Conservation (phyloP, 345 rosid species). For the Pelargonium nanum region DNA sequence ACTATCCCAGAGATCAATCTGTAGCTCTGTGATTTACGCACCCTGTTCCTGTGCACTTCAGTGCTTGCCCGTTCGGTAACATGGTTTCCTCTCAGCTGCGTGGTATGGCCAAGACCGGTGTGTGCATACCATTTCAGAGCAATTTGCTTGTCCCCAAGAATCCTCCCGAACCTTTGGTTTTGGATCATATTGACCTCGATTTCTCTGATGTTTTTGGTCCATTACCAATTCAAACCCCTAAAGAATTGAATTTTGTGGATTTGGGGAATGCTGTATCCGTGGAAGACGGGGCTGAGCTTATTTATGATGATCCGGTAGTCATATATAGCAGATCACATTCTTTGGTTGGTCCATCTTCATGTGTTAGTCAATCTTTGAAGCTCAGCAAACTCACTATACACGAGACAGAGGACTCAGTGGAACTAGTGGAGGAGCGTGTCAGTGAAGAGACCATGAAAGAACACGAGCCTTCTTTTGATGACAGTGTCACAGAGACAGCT, state of each 20-base stretch:
- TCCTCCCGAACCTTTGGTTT: slow-evolving; percentile 29
- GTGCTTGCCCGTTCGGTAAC: not conserved
- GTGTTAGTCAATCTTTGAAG: slow-evolving; percentile 47
- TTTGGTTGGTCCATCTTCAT: slow-evolving; percentile 75
- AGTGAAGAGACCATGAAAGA: slow-evolving; percentile 22
- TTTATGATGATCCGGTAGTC: slow-evolving; percentile 60
- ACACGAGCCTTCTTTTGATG: slow-evolving; percentile 24
- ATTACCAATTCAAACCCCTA: slow-evolving; percentile 27
- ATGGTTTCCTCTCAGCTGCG: slow-evolving; percentile 53
- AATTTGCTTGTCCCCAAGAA: slow-evolving; percentile 27
- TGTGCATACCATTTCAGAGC: slow-evolving; percentile 23
- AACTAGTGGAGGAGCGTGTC: slow-evolving; percentile 35
- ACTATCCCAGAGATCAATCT: slow-evolving; percentile 4
- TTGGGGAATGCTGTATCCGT: slow-evolving; percentile 18
- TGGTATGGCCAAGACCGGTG: slow-evolving; percentile 21
- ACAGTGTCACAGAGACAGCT: slow-evolving; percentile 16
- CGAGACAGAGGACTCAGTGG: slow-evolving; percentile 40
- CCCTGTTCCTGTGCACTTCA: not conserved
- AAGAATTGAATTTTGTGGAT: slow-evolving; percentile 20
- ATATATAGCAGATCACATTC: slow-evolving; percentile 77
- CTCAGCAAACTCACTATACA: slow-evolving; percentile 47
- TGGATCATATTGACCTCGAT: slow-evolving; percentile 51
- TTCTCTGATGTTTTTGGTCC: slow-evolving; percentile 75
- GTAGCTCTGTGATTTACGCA: slow-evolving; percentile 14
- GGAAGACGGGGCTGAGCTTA: slow-evolving; percentile 26